Evolutionary conservation across 2,329 filamentous ascomycete species (phyloP).

Genomic region (Fusarium neocosmosporiellum): DNA sequence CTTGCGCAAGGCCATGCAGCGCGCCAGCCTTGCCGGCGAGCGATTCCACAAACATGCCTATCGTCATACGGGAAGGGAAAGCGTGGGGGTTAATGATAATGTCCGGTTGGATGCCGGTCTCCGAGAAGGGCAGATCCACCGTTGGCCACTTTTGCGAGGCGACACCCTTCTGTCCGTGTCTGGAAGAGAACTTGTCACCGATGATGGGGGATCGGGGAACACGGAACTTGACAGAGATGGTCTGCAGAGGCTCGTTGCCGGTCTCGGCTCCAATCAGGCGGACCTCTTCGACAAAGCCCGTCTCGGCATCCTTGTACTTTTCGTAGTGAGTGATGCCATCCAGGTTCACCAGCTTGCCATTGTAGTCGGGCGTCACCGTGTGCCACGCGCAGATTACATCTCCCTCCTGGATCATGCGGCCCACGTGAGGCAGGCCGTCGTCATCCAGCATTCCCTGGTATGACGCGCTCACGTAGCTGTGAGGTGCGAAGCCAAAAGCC

Average conservation of each 20-base stretch:
- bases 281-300: constrained; percentile 91
- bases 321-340: constrained; percentile 89
- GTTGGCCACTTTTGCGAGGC: constrained; percentile 95
- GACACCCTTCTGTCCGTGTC: constrained; percentile 98
- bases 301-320: constrained; percentile 93
- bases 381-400: constrained; percentile 92
- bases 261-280: constrained; percentile 88
- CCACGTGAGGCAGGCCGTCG: constrained; percentile 87
- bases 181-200: constrained; percentile 98
- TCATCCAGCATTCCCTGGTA: constrained; percentile 81
- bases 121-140: constrained; percentile 95
- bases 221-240: constrained; percentile 91
- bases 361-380: constrained; percentile 83
- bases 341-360: constrained; percentile 82
- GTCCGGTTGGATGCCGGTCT: constrained; percentile 96
- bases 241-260: constrained; percentile 85
- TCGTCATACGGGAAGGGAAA: constrained; percentile 99
- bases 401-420: constrained; percentile 80
- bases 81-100: constrained; percentile 99
- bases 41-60: constrained; percentile 99
- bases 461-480: constrained; percentile 75
- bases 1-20: constrained; percentile 94
- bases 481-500: constrained; percentile 91
- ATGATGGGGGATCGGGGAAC: constrained; percentile 92
- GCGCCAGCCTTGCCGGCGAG: constrained; percentile 95